Percentiles rank a stretch among this genome's conserved stretches.
These are phyloP conservation scores for Shiraia bambusicola DNA, from an alignment of 2,329 filamentous ascomycete species.

Conservation along the genomic window DNA sequence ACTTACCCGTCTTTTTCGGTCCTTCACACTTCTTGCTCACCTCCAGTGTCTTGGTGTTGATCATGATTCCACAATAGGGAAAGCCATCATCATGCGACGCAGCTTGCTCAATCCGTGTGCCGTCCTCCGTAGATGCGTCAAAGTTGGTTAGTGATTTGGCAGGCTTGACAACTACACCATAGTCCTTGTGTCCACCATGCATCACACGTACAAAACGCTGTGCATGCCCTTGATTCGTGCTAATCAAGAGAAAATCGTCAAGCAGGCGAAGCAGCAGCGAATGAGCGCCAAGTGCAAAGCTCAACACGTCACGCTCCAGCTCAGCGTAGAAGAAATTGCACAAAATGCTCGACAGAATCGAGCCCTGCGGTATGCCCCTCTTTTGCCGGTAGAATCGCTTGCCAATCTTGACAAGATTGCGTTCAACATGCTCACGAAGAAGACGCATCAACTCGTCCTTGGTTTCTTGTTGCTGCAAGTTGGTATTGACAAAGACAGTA, in stretches of 20 bases:
- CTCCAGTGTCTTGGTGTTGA: constrained; percentile 73
- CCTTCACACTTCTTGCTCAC: constrained; percentile 68
- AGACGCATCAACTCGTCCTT: constrained; percentile 66
- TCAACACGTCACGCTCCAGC: constrained; percentile 69
- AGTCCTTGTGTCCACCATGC: constrained; percentile 75
- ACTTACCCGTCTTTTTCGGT: constrained; percentile 52
- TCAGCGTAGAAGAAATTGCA: constrained; percentile 97
- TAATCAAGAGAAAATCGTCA: constrained; percentile 92
- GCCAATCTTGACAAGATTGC: constrained; percentile 85
- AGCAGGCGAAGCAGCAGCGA: constrained; percentile 78
- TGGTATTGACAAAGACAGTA: constrained; percentile 75
- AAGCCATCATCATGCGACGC: constrained; percentile 57
- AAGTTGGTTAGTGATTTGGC: constrained; percentile 87
- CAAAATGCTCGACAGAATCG: constrained; percentile 78
- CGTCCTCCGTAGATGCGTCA: constrained; percentile 60
- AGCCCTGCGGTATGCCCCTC: constrained; percentile 89
- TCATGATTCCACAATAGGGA: constrained; percentile 82
- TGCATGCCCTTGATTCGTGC: constrained; percentile 66
- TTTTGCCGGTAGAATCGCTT: constrained; percentile 88
- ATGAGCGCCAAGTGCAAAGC: constrained; percentile 62
- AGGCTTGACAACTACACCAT: constrained; percentile 75
- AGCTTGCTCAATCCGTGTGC: constrained; percentile 40
- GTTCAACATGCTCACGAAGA: constrained; percentile 74
- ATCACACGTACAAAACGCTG: constrained; percentile 73
- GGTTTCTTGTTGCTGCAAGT: constrained; percentile 59